Conservation (phyloP, 257 asterid species). For the Nicotiana undulata region DNA sequence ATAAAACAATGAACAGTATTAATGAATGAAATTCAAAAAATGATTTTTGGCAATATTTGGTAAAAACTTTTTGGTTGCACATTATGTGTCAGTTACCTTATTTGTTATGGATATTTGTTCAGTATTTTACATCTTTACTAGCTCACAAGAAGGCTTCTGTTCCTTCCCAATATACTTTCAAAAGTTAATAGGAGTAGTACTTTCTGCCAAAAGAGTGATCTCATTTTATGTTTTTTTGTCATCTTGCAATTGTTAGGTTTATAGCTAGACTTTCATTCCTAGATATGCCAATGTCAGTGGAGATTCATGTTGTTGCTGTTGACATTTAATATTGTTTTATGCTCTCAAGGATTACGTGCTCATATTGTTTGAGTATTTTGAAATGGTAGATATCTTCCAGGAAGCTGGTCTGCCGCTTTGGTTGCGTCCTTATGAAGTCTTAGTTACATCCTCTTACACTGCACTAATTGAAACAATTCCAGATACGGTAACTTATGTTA, state of each 20-base stretch:
- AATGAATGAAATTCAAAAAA: not conserved
- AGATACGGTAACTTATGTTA: conserved; percentile 59
- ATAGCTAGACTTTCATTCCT: not conserved
- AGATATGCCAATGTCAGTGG: not conserved
- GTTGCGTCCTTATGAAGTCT: conserved; percentile 96
- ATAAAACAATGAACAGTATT: not conserved
- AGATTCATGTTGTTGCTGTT: not conserved
- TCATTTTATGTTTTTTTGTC: not conserved
- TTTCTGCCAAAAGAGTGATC: not conserved
- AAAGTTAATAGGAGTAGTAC: not conserved
- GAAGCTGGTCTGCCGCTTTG: conserved; percentile 99
- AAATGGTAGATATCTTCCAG: conserved; percentile 94
- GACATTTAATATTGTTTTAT: not conserved
- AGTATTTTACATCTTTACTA: not conserved
- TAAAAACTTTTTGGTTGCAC: not conserved
- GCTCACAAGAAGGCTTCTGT: not conserved
- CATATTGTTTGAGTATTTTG: conserved; percentile 16
- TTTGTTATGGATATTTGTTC: not conserved
- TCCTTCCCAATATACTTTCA: not conserved
- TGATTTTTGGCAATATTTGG: not conserved
- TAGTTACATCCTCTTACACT: conserved; percentile 91
- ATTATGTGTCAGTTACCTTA: not conserved
- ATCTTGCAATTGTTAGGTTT: not conserved
- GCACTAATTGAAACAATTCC: conserved; percentile 99
- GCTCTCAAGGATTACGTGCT: not conserved